These are phyloP conservation scores for Quercus phellos DNA, from an alignment of 331 rosid genomes.

Conservation along the genomic window DNA sequence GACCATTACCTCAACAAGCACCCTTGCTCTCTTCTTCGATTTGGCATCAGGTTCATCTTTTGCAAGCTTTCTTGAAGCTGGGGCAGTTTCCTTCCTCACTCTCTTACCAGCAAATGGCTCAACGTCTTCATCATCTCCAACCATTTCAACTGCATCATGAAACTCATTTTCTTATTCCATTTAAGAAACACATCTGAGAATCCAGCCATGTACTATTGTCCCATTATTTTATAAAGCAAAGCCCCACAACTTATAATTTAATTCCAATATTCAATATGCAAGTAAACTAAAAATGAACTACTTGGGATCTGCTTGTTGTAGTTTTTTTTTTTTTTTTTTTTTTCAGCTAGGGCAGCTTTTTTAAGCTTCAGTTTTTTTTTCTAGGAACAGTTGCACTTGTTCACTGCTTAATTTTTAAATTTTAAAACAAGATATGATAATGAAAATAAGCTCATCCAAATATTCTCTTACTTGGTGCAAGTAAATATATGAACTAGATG, in stretches of 20 bases:
- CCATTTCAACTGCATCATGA: conserved; percentile 48
- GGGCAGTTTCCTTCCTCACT: conserved; percentile 35
- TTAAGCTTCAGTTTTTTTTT: too few species aligned
- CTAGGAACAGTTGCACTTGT: too few species aligned
- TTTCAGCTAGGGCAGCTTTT: too few species aligned
- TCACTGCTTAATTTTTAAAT: too few species aligned
- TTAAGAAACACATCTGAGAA: conserved; percentile 14
- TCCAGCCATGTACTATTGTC: not conserved
- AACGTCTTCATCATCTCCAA: conserved; percentile 52
- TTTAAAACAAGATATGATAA: not conserved
- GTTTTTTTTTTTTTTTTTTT: too few species aligned
- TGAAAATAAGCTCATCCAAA: not conserved
- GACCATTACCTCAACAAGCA: conserved; percentile 75
- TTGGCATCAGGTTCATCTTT: conserved; percentile 49
- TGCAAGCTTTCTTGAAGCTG: conserved; percentile 38
- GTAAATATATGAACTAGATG: not conserved
- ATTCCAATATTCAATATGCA: not conserved
- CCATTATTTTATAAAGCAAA: not conserved
- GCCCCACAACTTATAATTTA: not conserved
- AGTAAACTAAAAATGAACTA: too few species aligned
- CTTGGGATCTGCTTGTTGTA: too few species aligned
- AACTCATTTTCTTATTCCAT: conserved; percentile 2
- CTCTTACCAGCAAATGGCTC: conserved; percentile 36
- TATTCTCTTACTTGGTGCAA: not conserved
- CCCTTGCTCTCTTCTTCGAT: conserved; percentile 61